Conservation (phyloP, 31 red algal genomes). For the Pterothamnion heteromorphum region DNA sequence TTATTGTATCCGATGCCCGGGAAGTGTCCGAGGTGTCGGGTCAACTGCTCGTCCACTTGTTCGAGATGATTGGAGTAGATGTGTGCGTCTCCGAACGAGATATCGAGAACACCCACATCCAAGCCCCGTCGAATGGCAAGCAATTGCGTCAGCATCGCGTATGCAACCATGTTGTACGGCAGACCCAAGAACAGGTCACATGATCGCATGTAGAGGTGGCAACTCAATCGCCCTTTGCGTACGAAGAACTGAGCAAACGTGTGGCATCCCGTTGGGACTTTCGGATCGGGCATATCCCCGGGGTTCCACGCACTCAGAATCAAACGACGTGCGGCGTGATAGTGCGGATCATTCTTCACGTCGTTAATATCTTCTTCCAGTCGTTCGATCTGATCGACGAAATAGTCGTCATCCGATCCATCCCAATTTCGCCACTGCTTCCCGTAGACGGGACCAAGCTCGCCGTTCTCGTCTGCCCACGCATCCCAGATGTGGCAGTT, state of each 20-base stretch:
- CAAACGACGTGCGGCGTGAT: neutral
- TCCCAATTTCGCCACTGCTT: constrained; percentile 35
- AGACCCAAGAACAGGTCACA: constrained; percentile 6
- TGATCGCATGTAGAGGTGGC: constrained; percentile 11
- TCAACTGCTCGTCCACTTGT: neutral
- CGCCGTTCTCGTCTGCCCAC: constrained; percentile 25
- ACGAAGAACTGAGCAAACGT: constrained; percentile 12
- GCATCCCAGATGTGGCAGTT: neutral
- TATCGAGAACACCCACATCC: neutral
- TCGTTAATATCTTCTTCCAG: neutral
- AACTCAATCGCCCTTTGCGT: neutral
- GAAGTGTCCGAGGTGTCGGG: neutral
- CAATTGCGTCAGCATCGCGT: constrained; percentile 8
- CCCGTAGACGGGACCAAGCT: constrained; percentile 29
- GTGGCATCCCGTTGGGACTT: neutral
- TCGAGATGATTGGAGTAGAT: neutral
- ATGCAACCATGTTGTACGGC: constrained; percentile 14
- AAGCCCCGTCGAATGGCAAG: neutral
- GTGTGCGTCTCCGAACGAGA: neutral
- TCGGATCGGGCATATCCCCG: constrained; percentile 3
- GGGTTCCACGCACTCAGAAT: constrained; percentile 22
- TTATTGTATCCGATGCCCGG: neutral
- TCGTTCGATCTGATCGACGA: constrained; percentile 12
- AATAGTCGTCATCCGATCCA: neutral
- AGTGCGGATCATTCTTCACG: constrained; percentile 25